Conservation (phyloP, 257 asterid species). For the Solanum phureja region DNA sequence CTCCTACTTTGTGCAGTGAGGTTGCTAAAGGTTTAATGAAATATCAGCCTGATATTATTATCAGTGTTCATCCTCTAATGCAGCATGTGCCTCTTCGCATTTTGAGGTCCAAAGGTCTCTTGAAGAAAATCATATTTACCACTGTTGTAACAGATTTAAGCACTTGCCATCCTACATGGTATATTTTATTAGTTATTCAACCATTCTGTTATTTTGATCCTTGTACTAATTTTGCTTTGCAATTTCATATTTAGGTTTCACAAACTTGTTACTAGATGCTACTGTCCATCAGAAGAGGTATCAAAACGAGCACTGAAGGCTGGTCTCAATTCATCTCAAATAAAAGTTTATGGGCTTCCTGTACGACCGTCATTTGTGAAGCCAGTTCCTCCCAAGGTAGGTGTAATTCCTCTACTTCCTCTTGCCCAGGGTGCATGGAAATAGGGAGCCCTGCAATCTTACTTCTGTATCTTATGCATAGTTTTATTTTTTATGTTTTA, state of each 20-base stretch:
- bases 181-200: conserved; percentile 10
- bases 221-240: conserved; percentile 4
- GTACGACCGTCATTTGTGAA: conserved; percentile 95
- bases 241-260: conserved; percentile 65
- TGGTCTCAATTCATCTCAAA: conserved; percentile 75
- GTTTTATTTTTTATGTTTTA: neutral
- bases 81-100: conserved; percentile 97
- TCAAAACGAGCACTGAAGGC: conserved; percentile 94
- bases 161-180: conserved; percentile 99
- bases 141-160: conserved; percentile 88
- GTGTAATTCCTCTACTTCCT: neutral
- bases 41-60: conserved; percentile 88
- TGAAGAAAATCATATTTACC: conserved; percentile 89
- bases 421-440: neutral
- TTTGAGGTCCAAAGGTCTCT: conserved; percentile 81
- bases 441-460: neutral
- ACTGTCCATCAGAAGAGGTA: conserved; percentile 94
- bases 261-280: conserved; percentile 96
- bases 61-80: conserved; percentile 98
- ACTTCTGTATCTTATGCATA: neutral
- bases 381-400: conserved; percentile 77
- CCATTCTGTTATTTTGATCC: neutral
- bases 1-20: conserved; percentile 47
- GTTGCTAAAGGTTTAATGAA: conserved; percentile 93
- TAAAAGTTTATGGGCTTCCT: conserved; percentile 92